Conservation (phyloP, 345 rosid species). For the Eucalyptus pauciflora region DNA sequence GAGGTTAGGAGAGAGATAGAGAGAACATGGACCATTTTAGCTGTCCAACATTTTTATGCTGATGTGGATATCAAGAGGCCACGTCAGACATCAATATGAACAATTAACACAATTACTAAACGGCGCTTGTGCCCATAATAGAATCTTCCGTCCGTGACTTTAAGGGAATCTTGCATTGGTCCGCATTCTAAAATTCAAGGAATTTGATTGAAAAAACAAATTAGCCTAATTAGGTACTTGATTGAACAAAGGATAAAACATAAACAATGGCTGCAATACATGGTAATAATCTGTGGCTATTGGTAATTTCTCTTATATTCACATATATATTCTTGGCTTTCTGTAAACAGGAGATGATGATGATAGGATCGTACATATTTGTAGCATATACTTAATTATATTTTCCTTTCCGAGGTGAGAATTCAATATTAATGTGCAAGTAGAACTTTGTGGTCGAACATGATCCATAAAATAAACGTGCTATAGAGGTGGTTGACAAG, state of each 20-base stretch:
- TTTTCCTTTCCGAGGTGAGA: neutral
- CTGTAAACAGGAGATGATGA: neutral
- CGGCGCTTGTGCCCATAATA: neutral
- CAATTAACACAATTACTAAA: neutral
- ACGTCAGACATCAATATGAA: neutral
- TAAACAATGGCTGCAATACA: neutral
- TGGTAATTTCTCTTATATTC: neutral
- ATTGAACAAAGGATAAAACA: neutral
- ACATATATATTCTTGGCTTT: neutral
- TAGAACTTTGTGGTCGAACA: neutral
- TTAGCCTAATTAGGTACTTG: neutral
- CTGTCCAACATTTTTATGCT: no score
- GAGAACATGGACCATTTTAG: no score
- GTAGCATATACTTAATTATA: neutral
- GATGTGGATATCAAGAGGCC: no score
- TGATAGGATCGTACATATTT: neutral
- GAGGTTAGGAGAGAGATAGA: no score
- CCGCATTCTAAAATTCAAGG: neutral
- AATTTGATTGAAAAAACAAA: neutral
- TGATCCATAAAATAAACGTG: neutral
- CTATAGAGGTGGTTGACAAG: neutral
- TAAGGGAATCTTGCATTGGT: neutral
- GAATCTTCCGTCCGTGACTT: neutral
- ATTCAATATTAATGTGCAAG: neutral
- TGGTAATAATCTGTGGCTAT: neutral